Percentiles rank a stretch among this genome's conserved stretches.
These are phyloP conservation scores for Fraxinus sp. DNA, from an alignment of 305 asterid species.

Conservation along the genomic window DNA sequence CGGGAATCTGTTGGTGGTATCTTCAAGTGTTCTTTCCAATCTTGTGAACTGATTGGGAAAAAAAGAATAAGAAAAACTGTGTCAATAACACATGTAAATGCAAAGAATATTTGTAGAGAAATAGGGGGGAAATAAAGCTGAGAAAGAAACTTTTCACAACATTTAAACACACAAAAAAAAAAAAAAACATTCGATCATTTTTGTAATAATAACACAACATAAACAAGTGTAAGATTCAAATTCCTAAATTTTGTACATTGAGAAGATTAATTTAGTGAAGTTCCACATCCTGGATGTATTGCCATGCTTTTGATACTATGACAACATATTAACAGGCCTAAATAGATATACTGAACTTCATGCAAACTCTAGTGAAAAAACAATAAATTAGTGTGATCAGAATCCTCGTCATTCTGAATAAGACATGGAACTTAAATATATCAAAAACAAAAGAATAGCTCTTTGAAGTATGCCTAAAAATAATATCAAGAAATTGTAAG, in stretches of 20 bases:
- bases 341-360: neutral
- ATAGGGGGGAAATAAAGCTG: neutral
- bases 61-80: neutral
- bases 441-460: neutral
- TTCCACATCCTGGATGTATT: neutral
- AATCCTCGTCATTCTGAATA: neutral
- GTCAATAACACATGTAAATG: neutral
- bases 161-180: neutral
- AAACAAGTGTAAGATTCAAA: neutral
- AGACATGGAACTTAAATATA: neutral
- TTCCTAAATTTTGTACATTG: neutral
- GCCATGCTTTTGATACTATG: neutral
- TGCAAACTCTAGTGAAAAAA: neutral
- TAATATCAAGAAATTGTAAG: neutral
- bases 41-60: constrained; percentile 26
- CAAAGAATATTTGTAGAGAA: neutral
- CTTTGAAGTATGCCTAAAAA: neutral
- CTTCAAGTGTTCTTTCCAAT: constrained; percentile 39
- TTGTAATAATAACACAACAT: neutral
- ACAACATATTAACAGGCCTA: neutral
- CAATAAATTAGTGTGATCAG: neutral
- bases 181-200: neutral
- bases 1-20: constrained; percentile 40
- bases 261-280: neutral
- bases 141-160: neutral